A percentile compares a stretch with the other conserved stretches of the same genome.
Evolutionary conservation across 805 yeast species (phyloP).

Genomic region (Sugiyamaella marilandica): DNA sequence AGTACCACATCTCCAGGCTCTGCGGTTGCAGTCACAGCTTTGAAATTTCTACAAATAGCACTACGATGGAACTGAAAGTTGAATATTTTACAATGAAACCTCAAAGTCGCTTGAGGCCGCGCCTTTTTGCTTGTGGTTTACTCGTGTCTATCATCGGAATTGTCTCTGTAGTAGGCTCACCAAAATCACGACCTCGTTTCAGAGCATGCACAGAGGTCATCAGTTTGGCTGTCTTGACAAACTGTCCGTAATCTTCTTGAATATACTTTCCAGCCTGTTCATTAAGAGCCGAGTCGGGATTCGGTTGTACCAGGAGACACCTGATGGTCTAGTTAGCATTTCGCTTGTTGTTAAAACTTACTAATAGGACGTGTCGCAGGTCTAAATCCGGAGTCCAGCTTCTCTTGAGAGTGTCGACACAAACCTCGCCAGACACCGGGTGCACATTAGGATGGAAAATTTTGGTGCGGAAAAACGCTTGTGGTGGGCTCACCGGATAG

Average conservation of each 20-base stretch:
- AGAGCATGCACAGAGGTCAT: conserved; percentile 31
- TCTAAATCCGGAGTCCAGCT: conserved; percentile 29
- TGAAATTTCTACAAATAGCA: too few species aligned
- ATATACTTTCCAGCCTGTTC: conserved; percentile 31
- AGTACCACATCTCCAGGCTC: too few species aligned
- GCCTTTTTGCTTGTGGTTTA: too few species aligned
- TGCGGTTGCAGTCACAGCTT: too few species aligned
- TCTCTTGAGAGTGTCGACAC: conserved; percentile 31
- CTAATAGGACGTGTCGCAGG: conserved; percentile 25
- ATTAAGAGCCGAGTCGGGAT: conserved; percentile 31
- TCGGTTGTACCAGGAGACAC: conserved; percentile 30
- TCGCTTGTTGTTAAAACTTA: conserved; percentile 2
- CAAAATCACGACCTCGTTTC: too few species aligned
- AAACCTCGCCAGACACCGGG: conserved; percentile 30
- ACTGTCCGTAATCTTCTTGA: conserved; percentile 27
- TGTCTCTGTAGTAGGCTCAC: too few species aligned
- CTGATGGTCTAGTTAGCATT: conserved; percentile 24
- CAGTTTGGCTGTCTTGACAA: conserved; percentile 26
- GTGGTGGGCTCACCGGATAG: conserved; percentile 45
- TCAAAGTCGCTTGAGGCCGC: too few species aligned
- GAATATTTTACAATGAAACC: too few species aligned
- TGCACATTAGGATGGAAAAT: conserved; percentile 32
- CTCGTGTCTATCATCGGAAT: too few species aligned
- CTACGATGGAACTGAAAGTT: too few species aligned
- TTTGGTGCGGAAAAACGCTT: conserved; percentile 35